phyloP scores from a whole-genome alignment of 257 asterid genomes.

The Lycium barbarum region DNA sequence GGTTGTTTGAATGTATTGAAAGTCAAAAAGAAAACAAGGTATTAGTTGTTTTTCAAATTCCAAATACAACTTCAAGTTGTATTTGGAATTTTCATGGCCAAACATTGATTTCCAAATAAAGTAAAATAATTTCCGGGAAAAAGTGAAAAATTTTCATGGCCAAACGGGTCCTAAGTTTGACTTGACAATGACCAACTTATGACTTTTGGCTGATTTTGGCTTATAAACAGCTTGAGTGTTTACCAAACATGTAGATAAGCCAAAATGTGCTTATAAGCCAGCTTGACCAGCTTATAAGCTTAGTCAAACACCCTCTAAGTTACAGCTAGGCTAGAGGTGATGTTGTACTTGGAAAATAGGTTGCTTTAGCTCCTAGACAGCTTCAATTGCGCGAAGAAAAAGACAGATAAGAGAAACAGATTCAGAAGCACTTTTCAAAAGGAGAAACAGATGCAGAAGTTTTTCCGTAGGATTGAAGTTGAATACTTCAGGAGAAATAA shows the following conservation, averaged over 20 bases:
- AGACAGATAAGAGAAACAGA: neutral
- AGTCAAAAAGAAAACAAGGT: too few relatives aligned
- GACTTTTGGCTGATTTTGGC: too few relatives aligned
- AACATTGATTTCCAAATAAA: too few relatives aligned
- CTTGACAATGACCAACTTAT: too few relatives aligned
- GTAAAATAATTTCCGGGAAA: too few relatives aligned
- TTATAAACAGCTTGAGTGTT: neutral
- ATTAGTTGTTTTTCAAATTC: too few relatives aligned
- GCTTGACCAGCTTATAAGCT: neutral
- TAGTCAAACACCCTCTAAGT: neutral
- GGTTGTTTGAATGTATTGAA: too few relatives aligned
- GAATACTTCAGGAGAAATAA: neutral
- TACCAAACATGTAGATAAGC: neutral
- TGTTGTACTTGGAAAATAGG: conserved; percentile 7
- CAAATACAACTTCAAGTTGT: too few relatives aligned
- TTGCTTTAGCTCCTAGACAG: neutral
- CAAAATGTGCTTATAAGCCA: neutral
- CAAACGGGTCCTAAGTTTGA: too few relatives aligned
- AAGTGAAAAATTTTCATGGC: too few relatives aligned
- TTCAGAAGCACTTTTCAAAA: too few relatives aligned
- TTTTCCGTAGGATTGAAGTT: neutral
- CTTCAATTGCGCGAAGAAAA: neutral
- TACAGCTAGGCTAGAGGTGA: neutral
- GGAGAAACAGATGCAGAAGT: neutral
- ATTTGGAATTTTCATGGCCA: too few relatives aligned